Base-by-base conservation (phyloP, 2,329 filamentous ascomycete genomes). In the Fusarium secorum region DNA sequence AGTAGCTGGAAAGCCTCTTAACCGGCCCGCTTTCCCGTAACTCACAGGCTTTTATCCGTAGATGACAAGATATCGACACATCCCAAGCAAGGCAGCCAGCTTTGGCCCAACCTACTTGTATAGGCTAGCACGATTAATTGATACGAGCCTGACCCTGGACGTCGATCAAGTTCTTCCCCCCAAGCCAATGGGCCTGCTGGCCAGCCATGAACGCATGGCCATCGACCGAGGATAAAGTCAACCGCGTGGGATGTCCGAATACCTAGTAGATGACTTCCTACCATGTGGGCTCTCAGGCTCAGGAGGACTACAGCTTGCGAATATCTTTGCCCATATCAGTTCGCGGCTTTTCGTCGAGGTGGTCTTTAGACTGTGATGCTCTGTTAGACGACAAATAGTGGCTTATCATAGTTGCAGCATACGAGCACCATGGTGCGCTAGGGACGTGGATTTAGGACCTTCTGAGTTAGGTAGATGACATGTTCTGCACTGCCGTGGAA, bases 401-500 rank as follows among this genome's bases (percentile, higher is more conserved):
- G 51, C 59, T 69, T 61, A 48, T 17, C 38, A 44, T 44, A 48
- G 46, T 33, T 46, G 22, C 59, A 33, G 13, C 39, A 41, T 41
- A 44, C 33, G 39, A 56, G 54, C 51, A 36, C 39, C 44, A 56
- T 56, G 56, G 28, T 64, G 54, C 69, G 55, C 72, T 74, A 74
- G 53, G 18, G 44, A 32, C 57, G 62, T 52, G 28, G 52, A 61
- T 60, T 63, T 52, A 45, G 59, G 28, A 46, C 41, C 24, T 70
- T 60, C 57, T 58, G 72, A 74, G 72, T 74, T 72, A 74, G 66
- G 54, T 42, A 35, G 36, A 62, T 56, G 49, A 46, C 28, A 45
- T 48, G 58, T 60, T 61, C 55, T 74, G 54, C 45, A 65, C 46
- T 33, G 46, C 28, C 28, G 46, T 49, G n/a, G 41, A 48, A 64